Evolutionary conservation across 441 rosid genomes (phyloP).

Genomic region (Iberis amara): DNA sequence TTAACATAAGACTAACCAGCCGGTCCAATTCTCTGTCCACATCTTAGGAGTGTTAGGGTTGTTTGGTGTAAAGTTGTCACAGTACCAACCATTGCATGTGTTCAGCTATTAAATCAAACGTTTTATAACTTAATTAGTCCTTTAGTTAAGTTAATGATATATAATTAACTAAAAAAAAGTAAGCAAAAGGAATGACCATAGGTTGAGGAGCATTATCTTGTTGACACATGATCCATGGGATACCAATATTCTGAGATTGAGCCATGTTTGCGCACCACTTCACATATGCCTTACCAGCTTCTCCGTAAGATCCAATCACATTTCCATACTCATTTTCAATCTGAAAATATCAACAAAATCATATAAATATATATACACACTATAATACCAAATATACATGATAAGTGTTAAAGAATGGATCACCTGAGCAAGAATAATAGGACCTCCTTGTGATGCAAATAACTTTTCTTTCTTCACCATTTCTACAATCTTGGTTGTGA

Average conservation of each 20-base stretch:
- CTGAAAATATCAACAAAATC: constrained; percentile 25
- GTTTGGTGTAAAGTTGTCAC: constrained; percentile 47
- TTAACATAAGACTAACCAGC: constrained; percentile 25
- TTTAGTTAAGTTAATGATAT: too few relatives aligned
- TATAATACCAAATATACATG: neutral
- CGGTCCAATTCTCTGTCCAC: constrained; percentile 69
- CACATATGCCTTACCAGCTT: constrained; percentile 40
- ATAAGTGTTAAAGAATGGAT: neutral
- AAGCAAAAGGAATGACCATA: too few relatives aligned
- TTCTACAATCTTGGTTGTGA: constrained; percentile 41
- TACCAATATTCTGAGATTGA: constrained; percentile 38
- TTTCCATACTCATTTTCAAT: constrained; percentile 79
- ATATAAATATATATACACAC: neutral
- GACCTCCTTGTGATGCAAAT: constrained; percentile 51
- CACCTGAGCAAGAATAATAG: constrained; percentile 61
- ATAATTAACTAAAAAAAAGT: too few relatives aligned
- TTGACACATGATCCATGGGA: constrained; percentile 89
- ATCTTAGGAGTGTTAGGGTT: constrained; percentile 48
- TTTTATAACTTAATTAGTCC: too few relatives aligned
- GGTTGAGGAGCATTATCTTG: constrained; percentile 55
- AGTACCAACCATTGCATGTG: constrained; percentile 70
- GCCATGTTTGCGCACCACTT: constrained; percentile 69
- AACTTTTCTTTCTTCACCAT: constrained; percentile 37
- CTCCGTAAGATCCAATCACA: constrained; percentile 38
- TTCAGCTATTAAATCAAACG: constrained; percentile 34